A percentile compares a stretch with the other conserved stretches of the same genome.
These are phyloP conservation scores for Rosa hybrid DNA, from an alignment of 331 rosid genomes.

Conservation along the genomic window DNA sequence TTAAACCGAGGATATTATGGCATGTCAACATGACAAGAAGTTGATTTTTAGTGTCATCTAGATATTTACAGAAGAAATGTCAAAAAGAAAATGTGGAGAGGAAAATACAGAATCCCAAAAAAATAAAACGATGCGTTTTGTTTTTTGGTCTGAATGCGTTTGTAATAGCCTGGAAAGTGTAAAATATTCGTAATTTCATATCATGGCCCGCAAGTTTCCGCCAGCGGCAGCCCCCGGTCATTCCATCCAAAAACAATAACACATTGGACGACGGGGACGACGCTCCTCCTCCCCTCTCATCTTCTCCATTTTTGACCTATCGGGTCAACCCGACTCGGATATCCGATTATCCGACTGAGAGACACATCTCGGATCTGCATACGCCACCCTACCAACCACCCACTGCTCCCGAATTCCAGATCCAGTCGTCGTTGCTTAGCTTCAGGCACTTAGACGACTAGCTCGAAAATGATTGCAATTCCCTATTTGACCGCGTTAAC, in stretches of 20 bases:
- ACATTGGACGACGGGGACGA: not conserved
- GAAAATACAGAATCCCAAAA: no score
- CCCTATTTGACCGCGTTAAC: constrained; percentile 76
- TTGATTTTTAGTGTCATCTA: no score
- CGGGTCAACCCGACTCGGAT: no score
- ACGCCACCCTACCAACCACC: not conserved
- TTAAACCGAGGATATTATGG: no score
- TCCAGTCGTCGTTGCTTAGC: not conserved
- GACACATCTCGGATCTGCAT: not conserved
- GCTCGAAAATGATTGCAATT: constrained; percentile 53
- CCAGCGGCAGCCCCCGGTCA: not conserved
- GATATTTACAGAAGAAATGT: no score
- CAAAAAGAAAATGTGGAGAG: no score
- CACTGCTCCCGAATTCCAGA: not conserved
- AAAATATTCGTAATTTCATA: no score
- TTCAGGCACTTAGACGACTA: not conserved
- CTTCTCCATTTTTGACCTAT: not conserved
- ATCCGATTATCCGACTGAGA: no score
- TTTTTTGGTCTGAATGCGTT: no score
- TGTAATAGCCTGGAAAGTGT: no score
- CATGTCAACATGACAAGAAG: no score
- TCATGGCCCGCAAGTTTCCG: not conserved
- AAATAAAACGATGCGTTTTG: no score
- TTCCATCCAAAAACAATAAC: not conserved
- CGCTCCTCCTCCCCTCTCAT: not conserved